These are phyloP conservation scores for Delonix regia DNA, from an alignment of 306 rosid species.

Conservation along the genomic window DNA sequence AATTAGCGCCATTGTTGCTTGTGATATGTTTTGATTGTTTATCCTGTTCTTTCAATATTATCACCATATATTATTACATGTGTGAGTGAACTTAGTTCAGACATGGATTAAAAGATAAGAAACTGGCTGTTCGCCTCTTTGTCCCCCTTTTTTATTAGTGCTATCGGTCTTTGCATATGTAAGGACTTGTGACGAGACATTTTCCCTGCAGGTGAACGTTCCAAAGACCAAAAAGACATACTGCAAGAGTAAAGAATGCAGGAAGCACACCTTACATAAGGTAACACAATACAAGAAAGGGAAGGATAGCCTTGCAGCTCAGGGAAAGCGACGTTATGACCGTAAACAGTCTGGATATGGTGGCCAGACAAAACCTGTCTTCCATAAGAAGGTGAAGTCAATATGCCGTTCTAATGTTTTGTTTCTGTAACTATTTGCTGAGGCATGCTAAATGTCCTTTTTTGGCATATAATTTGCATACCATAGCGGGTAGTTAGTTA, in stretches of 20 bases:
- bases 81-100: not conserved
- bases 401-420: not conserved
- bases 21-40: not conserved
- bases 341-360: constrained; percentile 61
- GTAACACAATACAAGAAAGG: constrained; percentile 61
- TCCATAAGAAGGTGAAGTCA: constrained; percentile 52
- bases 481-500: not conserved
- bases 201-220: constrained; percentile 51
- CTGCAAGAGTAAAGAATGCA: constrained; percentile 59
- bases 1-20: not conserved
- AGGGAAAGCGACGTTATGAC: constrained; percentile 59
- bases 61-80: not conserved
- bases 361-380: constrained; percentile 57
- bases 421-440: not conserved
- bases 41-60: not conserved
- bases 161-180: not conserved
- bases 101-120: not conserved
- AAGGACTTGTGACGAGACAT: not conserved
- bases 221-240: constrained; percentile 59
- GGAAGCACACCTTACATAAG: constrained; percentile 58
- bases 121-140: not conserved
- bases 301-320: constrained; percentile 55
- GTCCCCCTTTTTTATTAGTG: not conserved
- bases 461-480: not conserved
- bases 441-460: not conserved